Percentiles rank a stretch among this genome's conserved stretches.
These are phyloP conservation scores for Claviceps arundinis DNA, from an alignment of 2,329 filamentous ascomycete genomes.

Conservation along the genomic window DNA sequence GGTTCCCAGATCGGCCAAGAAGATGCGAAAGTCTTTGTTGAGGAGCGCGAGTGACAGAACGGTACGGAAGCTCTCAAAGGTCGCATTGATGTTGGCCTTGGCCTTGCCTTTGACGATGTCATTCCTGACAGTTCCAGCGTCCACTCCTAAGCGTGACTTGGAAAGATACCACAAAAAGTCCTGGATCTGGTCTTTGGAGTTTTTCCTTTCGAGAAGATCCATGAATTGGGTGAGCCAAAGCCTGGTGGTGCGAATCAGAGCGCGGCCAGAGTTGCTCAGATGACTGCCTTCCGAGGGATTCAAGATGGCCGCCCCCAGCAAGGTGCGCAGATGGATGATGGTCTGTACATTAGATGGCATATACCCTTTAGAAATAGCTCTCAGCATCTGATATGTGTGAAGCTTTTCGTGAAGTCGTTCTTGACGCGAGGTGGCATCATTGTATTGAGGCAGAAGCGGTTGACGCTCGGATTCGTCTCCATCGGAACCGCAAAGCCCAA, in stretches of 20 bases:
- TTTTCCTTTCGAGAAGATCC: conserved; percentile 71
- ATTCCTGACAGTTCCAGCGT: conserved; percentile 17
- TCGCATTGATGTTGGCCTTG: conserved; percentile 21
- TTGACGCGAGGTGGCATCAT: conserved; percentile 69
- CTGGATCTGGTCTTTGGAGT: conserved; percentile 72
- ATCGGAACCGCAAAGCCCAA: conserved; percentile 38
- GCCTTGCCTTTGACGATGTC: conserved; percentile 17
- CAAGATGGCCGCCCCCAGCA: conserved; percentile 66
- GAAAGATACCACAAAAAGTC: conserved; percentile 79
- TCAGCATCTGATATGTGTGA: conserved; percentile 83
- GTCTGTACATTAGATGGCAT: conserved; percentile 85
- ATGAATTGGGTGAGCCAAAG: conserved; percentile 70
- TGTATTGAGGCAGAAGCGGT: conserved; percentile 71
- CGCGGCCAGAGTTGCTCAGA: conserved; percentile 64
- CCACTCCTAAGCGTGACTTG: conserved; percentile 48
- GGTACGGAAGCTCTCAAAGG: conserved; percentile 70
- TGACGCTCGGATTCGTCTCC: conserved; percentile 46
- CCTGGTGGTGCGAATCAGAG: conserved; percentile 57
- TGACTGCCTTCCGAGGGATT: conserved; percentile 51
- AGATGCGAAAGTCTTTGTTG: conserved; percentile 80
- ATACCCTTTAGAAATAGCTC: conserved; percentile 69
- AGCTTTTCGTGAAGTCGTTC: conserved; percentile 74
- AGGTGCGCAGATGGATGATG: conserved; percentile 64
- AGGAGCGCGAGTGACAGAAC: conserved; percentile 74
- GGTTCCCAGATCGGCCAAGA: conserved; percentile 66